Evolutionary conservation across 2,329 filamentous ascomycete genomes (phyloP), one percentile per base, ranked within the genome.

Genomic region (Teratosphaeria pseudoeucalypti): DNA sequence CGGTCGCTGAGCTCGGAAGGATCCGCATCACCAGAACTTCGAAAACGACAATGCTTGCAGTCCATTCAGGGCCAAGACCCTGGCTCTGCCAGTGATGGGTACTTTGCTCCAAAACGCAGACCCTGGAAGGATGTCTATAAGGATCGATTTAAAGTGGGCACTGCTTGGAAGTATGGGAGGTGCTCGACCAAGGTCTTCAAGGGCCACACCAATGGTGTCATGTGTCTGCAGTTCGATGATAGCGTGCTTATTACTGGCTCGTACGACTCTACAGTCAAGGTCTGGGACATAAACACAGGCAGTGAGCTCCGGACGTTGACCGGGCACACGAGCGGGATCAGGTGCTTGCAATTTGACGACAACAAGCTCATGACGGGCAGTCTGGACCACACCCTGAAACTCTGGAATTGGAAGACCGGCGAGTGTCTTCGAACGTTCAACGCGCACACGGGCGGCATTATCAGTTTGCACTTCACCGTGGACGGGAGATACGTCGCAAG

Each of bases 81-180:
- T 23, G 62, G 60, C 16, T 60, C 59, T 9, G 64, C 63, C 7
- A 59, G 60, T 43, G 76, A 77, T 23, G 75, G 77, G 11, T 81
- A 79, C 64, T 80, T 81, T 66, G 78, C 78, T 61, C 78, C 77
- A 14, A 73, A 75, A 26, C 76, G 76, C 62, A 76, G 90, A 34
- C 91, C 88, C 0, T 99, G 94, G 94, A 99, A 99, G 74, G 91
- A 95, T 62, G 90, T 99, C 1, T 99, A 99, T 77, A 89, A 90
- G 64, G 92, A 96, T 72, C 85, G 90, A 16, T 97, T 92, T 80
- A 94, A 92, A 72, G 91, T 99, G 55, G 92, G 94, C 57, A 94
- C 87, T 61, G 97, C 97, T 73, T 99, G 94, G 94, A 95, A 96
- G 73, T 91, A 95, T 64, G 92, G 94, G 3, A 85, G 92, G 43